phyloP scores from a whole-genome alignment of 2,329 filamentous ascomycete genomes.

The Venturiaceae sp. region DNA sequence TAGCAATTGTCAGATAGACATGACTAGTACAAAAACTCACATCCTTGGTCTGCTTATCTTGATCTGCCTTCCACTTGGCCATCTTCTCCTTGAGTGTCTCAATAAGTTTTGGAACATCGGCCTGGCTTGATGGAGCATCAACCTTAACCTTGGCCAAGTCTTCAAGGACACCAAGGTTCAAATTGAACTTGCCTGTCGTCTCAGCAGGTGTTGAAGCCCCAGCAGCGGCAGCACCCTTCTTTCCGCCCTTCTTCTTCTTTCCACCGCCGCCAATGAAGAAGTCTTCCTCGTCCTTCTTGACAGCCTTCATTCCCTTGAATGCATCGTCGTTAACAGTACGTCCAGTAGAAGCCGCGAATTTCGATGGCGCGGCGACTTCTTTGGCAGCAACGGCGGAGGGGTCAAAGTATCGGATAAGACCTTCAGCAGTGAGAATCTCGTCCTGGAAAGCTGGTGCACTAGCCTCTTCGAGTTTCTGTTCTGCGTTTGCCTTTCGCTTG shows the following conservation, averaged over 20 bases:
- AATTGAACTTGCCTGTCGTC: conserved; percentile 60
- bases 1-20: conserved; percentile 9
- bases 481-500: conserved; percentile 65
- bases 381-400: conserved; percentile 54
- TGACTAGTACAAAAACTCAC: conserved; percentile 42
- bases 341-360: conserved; percentile 67
- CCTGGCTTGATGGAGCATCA: conserved; percentile 77
- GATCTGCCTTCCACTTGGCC: conserved; percentile 81
- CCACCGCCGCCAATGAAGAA: conserved; percentile 68
- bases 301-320: conserved; percentile 74
- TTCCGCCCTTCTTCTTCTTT: conserved; percentile 75
- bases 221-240: conserved; percentile 35
- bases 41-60: conserved; percentile 80
- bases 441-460: conserved; percentile 83
- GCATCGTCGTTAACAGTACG: conserved; percentile 77
- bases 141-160: conserved; percentile 77
- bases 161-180: conserved; percentile 85
- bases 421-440: conserved; percentile 83
- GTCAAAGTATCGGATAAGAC: conserved; percentile 84
- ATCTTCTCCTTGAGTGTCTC: conserved; percentile 94
- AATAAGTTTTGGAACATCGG: conserved; percentile 66
- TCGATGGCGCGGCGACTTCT: conserved; percentile 52
- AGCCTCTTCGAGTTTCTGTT: conserved; percentile 69
- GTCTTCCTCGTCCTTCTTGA: conserved; percentile 81
- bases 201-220: conserved; percentile 37